Percentiles rank a stretch among this genome's conserved stretches.
phyloP scores from a whole-genome alignment of 768 basidiomycete species.

The Amanita polypyramis region DNA sequence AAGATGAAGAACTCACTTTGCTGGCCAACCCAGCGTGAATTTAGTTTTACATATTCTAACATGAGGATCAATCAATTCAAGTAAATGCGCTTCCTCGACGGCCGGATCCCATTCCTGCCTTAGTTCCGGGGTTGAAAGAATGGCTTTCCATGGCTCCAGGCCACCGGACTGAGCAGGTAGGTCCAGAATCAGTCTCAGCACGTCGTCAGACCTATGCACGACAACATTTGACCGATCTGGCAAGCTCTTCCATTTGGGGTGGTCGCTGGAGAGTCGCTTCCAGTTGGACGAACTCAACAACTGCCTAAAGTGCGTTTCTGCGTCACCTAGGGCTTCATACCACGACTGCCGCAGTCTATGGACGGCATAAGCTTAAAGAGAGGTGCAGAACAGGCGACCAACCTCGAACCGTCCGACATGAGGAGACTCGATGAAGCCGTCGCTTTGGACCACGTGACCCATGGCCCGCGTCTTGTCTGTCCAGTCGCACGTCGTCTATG shows the following conservation, averaged over 20 bases:
- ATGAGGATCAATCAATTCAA: conserved; percentile 80
- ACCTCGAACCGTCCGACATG: conserved; percentile 10
- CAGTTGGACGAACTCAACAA: conserved; percentile 69
- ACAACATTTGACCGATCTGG: conserved; percentile 65
- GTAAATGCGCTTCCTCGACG: conserved; percentile 70
- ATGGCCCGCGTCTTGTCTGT: conserved; percentile 69
- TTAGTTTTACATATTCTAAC: conserved; percentile 86
- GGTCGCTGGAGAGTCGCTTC: conserved; percentile 59
- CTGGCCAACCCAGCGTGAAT: conserved; percentile 93
- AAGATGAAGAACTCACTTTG: conserved; percentile 52
- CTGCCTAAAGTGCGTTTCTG: conserved; percentile 69
- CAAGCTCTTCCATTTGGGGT: conserved; percentile 56
- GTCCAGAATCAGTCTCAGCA: conserved; percentile 78
- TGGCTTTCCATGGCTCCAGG: conserved; percentile 72
- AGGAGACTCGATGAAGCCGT: not conserved
- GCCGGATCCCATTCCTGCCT: conserved; percentile 91
- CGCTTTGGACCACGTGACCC: not conserved
- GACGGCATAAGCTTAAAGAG: not conserved
- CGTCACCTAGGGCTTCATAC: conserved; percentile 63
- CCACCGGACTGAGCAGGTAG: conserved; percentile 52
- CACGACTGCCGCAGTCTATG: conserved; percentile 73
- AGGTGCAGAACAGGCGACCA: not conserved
- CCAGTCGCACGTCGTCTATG: conserved; percentile 89
- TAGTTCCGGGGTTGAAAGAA: conserved; percentile 78
- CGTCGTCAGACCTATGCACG: conserved; percentile 75